These are phyloP conservation scores for Chaetomiaceae sp. DNA, from an alignment of 2,329 filamentous ascomycete species.

Conservation along the genomic window DNA sequence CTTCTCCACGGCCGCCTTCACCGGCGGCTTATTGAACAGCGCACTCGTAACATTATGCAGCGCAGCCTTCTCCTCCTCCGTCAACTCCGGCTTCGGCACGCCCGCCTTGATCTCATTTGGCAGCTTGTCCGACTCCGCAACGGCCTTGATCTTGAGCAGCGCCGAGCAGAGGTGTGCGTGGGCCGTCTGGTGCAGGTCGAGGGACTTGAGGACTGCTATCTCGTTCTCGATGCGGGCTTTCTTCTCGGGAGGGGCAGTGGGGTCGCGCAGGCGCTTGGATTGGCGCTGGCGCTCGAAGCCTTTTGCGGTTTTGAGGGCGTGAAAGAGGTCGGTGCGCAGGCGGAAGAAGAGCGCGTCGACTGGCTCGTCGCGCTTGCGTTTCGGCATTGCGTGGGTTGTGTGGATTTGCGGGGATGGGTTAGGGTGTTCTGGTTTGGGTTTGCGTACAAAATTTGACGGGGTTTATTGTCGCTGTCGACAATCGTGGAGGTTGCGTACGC, in stretches of 20 bases:
- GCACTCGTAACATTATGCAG: conserved; percentile 58
- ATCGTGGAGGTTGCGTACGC: too few species aligned
- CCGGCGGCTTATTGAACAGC: conserved; percentile 49
- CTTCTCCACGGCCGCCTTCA: conserved; percentile 46
- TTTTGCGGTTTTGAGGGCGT: conserved; percentile 67
- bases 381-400: conserved; percentile 43
- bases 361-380: conserved; percentile 50
- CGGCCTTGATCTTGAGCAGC: conserved; percentile 49
- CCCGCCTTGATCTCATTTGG: conserved; percentile 45
- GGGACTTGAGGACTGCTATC: conserved; percentile 52
- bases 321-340: conserved; percentile 56
- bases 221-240: conserved; percentile 59
- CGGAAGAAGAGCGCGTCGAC: conserved; percentile 50
- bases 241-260: conserved; percentile 44
- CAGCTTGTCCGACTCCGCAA: conserved; percentile 48
- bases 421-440: neutral
- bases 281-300: conserved; percentile 76
- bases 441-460: neutral
- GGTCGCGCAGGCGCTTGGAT: conserved; percentile 53
- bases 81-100: conserved; percentile 47
- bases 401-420: neutral
- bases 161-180: conserved; percentile 53
- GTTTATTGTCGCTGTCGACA: neutral
- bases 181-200: conserved; percentile 55
- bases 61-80: conserved; percentile 47